phyloP scores from a whole-genome alignment of 345 rosid genomes.

The Hirschfeldia incana region DNA sequence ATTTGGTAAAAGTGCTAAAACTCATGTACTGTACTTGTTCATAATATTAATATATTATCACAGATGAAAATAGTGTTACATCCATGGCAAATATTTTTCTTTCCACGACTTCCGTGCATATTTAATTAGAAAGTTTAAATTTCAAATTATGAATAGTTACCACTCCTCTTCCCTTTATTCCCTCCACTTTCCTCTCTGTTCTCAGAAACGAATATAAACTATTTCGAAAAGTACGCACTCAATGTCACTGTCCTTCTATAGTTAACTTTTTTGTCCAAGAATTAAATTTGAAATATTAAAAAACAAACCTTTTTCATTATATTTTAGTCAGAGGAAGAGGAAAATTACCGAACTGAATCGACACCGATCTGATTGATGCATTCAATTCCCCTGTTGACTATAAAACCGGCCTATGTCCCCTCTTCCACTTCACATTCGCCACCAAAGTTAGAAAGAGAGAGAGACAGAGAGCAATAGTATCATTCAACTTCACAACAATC shows the following conservation, averaged over 20 bases:
- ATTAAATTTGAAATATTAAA: background rate
- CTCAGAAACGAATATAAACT: constrained; percentile 1
- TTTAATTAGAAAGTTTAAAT: background rate
- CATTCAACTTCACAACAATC: background rate
- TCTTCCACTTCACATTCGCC: constrained; percentile 30
- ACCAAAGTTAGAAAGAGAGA: background rate
- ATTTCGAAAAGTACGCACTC: constrained; percentile 10
- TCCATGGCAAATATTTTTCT: background rate
- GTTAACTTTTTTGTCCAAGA: background rate
- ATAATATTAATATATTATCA: background rate
- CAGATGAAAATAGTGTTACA: background rate
- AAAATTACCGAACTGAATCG: constrained; percentile 26
- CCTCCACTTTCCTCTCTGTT: constrained; percentile 6
- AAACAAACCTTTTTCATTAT: background rate
- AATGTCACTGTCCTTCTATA: background rate
- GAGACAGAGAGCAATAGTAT: constrained; percentile 1
- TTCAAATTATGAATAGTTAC: background rate
- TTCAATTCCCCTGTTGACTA: constrained; percentile 25
- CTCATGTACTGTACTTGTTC: too few relatives aligned
- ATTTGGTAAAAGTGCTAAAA: too few relatives aligned
- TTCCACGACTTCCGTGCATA: background rate
- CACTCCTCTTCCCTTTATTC: background rate
- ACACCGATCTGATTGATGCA: constrained; percentile 25
- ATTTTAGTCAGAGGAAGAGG: background rate
- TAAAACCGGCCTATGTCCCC: constrained; percentile 12